Evolutionary conservation across 192 early-diverging fungal species (phyloP), one percentile per base, ranked within the genome.

Genomic region (Coemansia biformis): DNA sequence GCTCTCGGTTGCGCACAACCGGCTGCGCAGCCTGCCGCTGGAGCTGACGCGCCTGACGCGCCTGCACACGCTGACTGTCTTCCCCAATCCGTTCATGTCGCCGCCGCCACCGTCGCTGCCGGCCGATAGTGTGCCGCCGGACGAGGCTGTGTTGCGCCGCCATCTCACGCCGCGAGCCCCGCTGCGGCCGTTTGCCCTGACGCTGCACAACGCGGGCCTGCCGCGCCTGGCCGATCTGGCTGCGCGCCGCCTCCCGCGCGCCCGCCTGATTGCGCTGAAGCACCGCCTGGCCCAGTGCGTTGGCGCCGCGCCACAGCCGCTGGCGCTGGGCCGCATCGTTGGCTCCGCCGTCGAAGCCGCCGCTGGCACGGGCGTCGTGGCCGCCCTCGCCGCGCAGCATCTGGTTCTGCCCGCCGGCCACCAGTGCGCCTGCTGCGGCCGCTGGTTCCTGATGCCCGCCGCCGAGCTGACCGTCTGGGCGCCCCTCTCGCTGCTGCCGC

Each of bases 1-100:
- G 33, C 63, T 77, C 7, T 77, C 75, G 13, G 32, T 77, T 8
- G 67, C 63, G 2, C 48, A 66, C 40, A 77, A 77, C 49, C 39
- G 36, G 2, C 40, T 77, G 40, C 54, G 48, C 21, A 19, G 47
- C 18, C 43, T 77, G 52, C 75, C 75, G 24, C 23, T 50, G 3
- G 75, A 77, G 58, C 22, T 77, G 4, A 43, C 55, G 11, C 29
- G 38, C 10, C 37, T 77, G 31, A 31, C 41, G 13, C 28, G 36
- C 1, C 63, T 77, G 42, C 46, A 62, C 37, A 63, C 49, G 5
- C 53, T 77, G 4, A 55, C 58, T 2, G 55, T 57, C 19, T 57
- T 62, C 26, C 63, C 67, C 5, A 77, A 77, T 38, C 66, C 67
- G 11, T 66, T 66, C 37, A n/a, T 48, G 12, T 19, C 38, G 1